Percentiles rank a stretch among this genome's conserved stretches.
Conservation (phyloP, 179 eudicot species). For the Spinacia oleracea region DNA sequence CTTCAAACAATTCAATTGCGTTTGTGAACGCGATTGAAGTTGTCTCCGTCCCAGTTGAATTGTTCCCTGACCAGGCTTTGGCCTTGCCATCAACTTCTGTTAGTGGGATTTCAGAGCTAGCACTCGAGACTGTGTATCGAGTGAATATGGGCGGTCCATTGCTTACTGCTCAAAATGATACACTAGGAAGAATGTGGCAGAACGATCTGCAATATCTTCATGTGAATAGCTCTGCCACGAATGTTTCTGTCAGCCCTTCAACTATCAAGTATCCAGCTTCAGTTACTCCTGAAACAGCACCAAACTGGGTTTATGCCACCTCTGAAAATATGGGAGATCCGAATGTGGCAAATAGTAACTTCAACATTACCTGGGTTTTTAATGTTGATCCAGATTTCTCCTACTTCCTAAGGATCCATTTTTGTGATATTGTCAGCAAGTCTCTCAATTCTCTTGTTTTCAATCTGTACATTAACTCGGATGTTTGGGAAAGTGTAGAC, state of each 20-base stretch:
- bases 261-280: constrained; percentile 47
- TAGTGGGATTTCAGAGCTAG: constrained; percentile 49
- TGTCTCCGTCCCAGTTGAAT: constrained; percentile 59
- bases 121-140: constrained; percentile 70
- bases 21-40: constrained; percentile 77
- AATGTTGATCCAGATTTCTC: constrained; percentile 63
- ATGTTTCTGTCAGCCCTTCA: constrained; percentile 52
- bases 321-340: constrained; percentile 73
- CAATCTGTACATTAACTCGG: constrained; percentile 62
- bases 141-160: constrained; percentile 79
- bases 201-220: constrained; percentile 62
- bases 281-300: constrained; percentile 51
- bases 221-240: constrained; percentile 63
- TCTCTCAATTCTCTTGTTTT: constrained; percentile 53
- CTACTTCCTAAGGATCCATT: constrained; percentile 64
- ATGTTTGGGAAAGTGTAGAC: constrained; percentile 53
- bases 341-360: constrained; percentile 49
- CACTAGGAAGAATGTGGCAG: constrained; percentile 71
- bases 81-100: constrained; percentile 44
- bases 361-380: constrained; percentile 74
- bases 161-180: constrained; percentile 67
- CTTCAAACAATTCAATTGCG: constrained; percentile 65
- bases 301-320: constrained; percentile 71
- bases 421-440: constrained; percentile 66
- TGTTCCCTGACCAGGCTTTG: constrained; percentile 58